Evolutionary conservation across 2,329 filamentous ascomycete species (phyloP), one percentile per base, ranked within the genome.

Genomic region (Drechslera avenae): DNA sequence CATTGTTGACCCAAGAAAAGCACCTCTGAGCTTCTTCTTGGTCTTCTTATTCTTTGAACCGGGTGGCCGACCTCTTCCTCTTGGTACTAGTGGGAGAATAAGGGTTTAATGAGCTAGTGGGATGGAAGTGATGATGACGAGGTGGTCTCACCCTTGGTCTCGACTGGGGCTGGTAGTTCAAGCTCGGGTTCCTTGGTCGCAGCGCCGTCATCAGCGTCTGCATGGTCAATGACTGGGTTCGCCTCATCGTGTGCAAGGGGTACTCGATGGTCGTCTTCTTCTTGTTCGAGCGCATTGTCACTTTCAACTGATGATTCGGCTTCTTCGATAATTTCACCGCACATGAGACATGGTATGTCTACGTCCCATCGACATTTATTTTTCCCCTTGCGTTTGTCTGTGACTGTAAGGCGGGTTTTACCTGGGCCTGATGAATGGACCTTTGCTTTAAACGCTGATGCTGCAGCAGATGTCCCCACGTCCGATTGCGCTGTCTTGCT

Each of bases 301-400:
- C 19, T 26, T 13, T 4, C 33, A 18, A 13, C 16, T 19, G 16
- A 9, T 17, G 30, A 23, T 21, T 42, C 41, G 7, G 37, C 53
- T 3, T 52, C 35, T 28, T 64, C 62, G 18, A 67, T 61, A 4
- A 49, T 39, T 10, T 49, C n/a, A 3, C 52, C 37, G 46, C 64
- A 68, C 5, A 53, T 8, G 9, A 66, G 54, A 41, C 64, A 68
- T 13, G 47, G 42, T 37, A 66, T 49, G 31, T 59, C 52, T 7
- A 57, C 54, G 14, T 62, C 46, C 53, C 50, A 62, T 8, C 42
- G 55, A 3, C 16, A 43, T 3, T 48, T 49, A 2, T 50, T 42
- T 14, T 52, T 23, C 4, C 43, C 51, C 5, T 33, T n/a, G 5
- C 51, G 50, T 17, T 51, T 47, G 37, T 67, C 57, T 17, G 54